Conservation (phyloP, 176 grass and related monocot genomes). For the Triticum monococcum region DNA sequence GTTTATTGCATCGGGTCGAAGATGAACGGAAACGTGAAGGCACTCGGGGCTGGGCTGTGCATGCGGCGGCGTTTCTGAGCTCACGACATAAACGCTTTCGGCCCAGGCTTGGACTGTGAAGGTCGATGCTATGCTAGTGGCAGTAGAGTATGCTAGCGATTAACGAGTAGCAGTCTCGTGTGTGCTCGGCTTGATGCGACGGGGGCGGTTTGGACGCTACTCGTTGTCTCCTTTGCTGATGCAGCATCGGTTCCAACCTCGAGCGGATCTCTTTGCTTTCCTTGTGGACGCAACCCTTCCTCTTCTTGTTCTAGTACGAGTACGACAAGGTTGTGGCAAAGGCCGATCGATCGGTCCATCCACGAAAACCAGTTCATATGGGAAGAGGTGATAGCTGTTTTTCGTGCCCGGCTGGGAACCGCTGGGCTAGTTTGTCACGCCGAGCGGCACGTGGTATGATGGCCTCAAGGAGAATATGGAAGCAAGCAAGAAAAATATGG, state of each 20-base stretch:
- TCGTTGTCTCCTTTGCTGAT: neutral
- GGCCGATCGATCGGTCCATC: no score
- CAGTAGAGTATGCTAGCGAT: neutral
- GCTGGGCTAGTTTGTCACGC: neutral
- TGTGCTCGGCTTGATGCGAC: neutral
- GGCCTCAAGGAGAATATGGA: neutral
- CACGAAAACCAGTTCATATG: neutral
- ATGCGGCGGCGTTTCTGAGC: neutral
- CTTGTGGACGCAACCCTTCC: neutral
- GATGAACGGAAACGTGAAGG: neutral
- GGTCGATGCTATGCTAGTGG: no score
- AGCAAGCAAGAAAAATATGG: neutral
- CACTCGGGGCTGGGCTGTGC: no score
- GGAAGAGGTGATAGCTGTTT: neutral
- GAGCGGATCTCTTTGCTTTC: neutral
- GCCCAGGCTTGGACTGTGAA: neutral
- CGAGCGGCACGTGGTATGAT: neutral
- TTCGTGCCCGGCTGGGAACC: neutral
- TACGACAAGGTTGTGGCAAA: no score
- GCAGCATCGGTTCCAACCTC: neutral
- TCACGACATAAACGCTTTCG: neutral
- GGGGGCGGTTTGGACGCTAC: constrained; percentile 16
- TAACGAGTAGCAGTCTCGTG: neutral
- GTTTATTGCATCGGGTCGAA: neutral
- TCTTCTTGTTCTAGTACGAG: neutral